These are phyloP conservation scores for Ceratocystis albifundus DNA, from an alignment of 2,329 filamentous ascomycete genomes.

Conservation along the genomic window DNA sequence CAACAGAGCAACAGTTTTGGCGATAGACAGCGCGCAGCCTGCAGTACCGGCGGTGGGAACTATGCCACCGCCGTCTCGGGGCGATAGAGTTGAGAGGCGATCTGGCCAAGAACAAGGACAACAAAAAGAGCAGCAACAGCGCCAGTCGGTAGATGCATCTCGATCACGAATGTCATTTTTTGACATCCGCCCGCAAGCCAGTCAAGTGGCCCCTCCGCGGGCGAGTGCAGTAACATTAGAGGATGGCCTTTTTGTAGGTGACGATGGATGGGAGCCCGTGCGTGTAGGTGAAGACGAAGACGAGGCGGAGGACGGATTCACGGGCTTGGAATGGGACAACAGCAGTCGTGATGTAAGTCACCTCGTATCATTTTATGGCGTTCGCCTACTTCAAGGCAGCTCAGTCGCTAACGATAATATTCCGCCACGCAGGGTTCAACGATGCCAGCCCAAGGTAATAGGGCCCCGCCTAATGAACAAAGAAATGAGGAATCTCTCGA, in stretches of 20 bases:
- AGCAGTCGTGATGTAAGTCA: slow-evolving; percentile 49
- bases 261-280: slow-evolving; percentile 64
- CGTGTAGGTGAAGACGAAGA: slow-evolving; percentile 40
- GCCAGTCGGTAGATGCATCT: not conserved
- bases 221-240: slow-evolving; percentile 49
- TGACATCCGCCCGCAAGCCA: slow-evolving; percentile 37
- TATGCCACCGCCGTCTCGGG: slow-evolving; percentile 28
- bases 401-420: slow-evolving; percentile 3
- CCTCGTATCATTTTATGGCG: not conserved
- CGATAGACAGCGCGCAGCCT: slow-evolving; percentile 28
- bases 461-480: not conserved
- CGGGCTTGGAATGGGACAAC: slow-evolving; percentile 63
- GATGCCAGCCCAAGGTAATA: not conserved
- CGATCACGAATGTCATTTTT: slow-evolving; percentile 27
- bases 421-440: not conserved
- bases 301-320: slow-evolving; percentile 52
- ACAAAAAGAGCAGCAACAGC: not conserved
- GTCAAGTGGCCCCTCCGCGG: slow-evolving; percentile 40
- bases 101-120: not conserved
- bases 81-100: not conserved
- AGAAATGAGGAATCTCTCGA: not conserved
- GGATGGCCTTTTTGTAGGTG: slow-evolving; percentile 58
- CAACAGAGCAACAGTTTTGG: not conserved
- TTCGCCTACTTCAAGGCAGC: not conserved
- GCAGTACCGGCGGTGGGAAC: slow-evolving; percentile 28